phyloP scores from a whole-genome alignment of 2,329 filamentous ascomycete species.

The Hymenoscyphus fraxineus region DNA sequence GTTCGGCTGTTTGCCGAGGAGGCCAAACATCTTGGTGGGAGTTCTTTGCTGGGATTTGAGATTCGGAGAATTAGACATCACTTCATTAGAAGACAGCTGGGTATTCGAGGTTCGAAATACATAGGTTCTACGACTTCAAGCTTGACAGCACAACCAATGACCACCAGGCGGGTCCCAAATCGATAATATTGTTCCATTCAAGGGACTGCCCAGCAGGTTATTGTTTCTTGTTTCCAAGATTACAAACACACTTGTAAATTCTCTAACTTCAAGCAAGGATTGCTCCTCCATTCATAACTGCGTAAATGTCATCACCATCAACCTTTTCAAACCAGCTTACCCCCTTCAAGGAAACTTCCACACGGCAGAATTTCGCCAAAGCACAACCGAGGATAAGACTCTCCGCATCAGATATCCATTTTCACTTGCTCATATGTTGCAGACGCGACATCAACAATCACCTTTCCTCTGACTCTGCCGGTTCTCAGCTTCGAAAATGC shows the following conservation, averaged over 20 bases:
- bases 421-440: background rate
- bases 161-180: no score
- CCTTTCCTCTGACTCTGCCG: slow-evolving; percentile 54
- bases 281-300: no score
- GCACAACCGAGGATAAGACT: background rate
- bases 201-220: no score
- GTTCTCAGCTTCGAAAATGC: slow-evolving; percentile 57
- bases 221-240: no score
- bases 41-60: background rate
- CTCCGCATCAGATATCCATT: background rate
- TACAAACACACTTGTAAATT: no score
- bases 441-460: slow-evolving; percentile 39
- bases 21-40: background rate
- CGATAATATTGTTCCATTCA: no score
- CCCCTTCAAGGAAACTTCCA: no score
- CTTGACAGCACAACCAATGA: no score
- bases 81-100: background rate
- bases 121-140: background rate
- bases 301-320: no score
- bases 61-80: background rate
- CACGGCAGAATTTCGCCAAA: no score
- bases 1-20: background rate
- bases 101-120: background rate
- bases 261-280: no score
- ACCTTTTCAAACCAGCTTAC: no score